Base-by-base conservation (phyloP, 2,329 filamentous ascomycete species). In the Ascochyta koolunga region DNA sequence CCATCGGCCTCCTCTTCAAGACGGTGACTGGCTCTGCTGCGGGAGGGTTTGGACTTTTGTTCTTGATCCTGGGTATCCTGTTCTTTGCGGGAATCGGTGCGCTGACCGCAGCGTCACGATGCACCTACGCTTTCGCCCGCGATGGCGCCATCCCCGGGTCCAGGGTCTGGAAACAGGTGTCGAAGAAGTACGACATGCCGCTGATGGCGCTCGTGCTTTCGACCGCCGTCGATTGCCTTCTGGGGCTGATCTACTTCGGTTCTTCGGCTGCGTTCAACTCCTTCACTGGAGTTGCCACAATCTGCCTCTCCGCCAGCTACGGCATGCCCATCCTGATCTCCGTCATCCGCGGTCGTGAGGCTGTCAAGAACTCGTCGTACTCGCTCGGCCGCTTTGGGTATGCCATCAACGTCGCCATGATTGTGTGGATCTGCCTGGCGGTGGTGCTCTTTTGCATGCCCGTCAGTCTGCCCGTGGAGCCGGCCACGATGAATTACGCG, bases 211-310 rank as follows among this genome's bases (percentile, higher is more conserved):
- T 93, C 6, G 77, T 86, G 3, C 79, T 93, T 2, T 90, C 88
- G 0, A 87, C 88, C 0, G 68, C 80, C 0, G 84, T 93, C 37
- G 86, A 89, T 71, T 89, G 85, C 61, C 76, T 92, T 10, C 80
- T 93, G 0, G 89, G 89, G 0, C 80, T 90, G 60, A 91, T 93
- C 72, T 93, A 90, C 77, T 91, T 93, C 60, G 90, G 90, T 9
- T 89, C 86, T 1, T 83, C 84, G 0, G 88, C 89, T 0, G 90
- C 90, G 0, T 93, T 93, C 78, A 89, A 88, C 78, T 87, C 86
- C 9, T 92, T 93, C 73, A 92, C 89, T 0, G 89, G 89, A 24
- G 89, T 91, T 1, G 89, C 89, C 1, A 92, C 89, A 4, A 91
- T 93, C 69, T 91, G 89, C 60, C 82, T 93, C 0, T 88, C 86